These are phyloP conservation scores for Blastobotrys proliferans DNA, from an alignment of 1,139 yeast genomes.

Conservation along the genomic window DNA sequence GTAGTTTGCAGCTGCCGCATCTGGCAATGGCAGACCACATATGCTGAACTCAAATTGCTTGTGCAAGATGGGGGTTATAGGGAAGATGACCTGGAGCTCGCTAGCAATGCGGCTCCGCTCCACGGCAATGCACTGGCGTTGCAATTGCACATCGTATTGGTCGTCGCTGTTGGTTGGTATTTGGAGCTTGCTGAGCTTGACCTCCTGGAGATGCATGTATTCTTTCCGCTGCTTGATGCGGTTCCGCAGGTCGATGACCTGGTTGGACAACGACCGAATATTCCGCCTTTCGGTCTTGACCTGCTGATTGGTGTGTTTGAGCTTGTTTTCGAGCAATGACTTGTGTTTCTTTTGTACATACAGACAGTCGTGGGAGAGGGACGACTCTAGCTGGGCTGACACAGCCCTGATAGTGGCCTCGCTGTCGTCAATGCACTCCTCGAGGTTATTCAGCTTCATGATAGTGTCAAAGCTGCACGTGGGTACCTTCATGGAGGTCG, in stretches of 20 bases:
- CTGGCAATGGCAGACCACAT: slow-evolving; percentile 31
- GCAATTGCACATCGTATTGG: slow-evolving; percentile 8
- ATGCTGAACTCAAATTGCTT: slow-evolving; percentile 35
- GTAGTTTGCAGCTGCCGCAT: slow-evolving; percentile 3
- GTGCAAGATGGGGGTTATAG: slow-evolving; percentile 32
- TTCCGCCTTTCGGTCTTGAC: slow-evolving; percentile 13
- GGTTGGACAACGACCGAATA: slow-evolving; percentile 11
- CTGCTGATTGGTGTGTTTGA: slow-evolving; percentile 13
- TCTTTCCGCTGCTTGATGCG: slow-evolving; percentile 3
- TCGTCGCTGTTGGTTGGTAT: background rate
- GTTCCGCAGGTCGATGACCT: slow-evolving; percentile 12
- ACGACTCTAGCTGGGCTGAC: slow-evolving; percentile 6
- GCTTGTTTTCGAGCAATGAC: slow-evolving; percentile 14
- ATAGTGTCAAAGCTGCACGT: slow-evolving; percentile 39
- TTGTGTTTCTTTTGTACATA: slow-evolving; percentile 12
- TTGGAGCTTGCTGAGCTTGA: background rate
- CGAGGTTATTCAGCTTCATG: slow-evolving; percentile 45
- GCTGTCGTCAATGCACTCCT: slow-evolving; percentile 41
- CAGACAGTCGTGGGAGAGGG: slow-evolving; percentile 4
- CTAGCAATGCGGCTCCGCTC: slow-evolving; percentile 28
- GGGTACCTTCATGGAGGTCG: slow-evolving; percentile 3
- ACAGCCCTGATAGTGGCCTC: slow-evolving; percentile 28
- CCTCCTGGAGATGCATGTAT: slow-evolving; percentile 10
- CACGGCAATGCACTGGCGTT: slow-evolving; percentile 15
- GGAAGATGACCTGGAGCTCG: slow-evolving; percentile 31